These are phyloP conservation scores for Leccinellum albellum DNA, from an alignment of 768 basidiomycete species.

Conservation along the genomic window DNA sequence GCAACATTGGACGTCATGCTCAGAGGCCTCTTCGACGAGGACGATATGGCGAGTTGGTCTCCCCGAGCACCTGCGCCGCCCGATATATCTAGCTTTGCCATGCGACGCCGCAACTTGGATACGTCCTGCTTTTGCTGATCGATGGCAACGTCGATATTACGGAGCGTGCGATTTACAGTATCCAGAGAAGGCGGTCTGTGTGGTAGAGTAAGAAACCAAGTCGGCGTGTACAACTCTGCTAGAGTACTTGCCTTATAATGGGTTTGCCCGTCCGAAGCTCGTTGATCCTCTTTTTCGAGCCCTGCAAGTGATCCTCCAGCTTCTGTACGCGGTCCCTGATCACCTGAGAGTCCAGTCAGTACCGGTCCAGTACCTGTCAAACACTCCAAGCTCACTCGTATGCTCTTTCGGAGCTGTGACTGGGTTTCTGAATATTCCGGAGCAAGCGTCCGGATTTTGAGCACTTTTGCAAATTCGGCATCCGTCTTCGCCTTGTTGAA, in stretches of 20 bases:
- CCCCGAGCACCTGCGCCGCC: slow-evolving; percentile 31
- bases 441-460: slow-evolving; percentile 72
- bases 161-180: slow-evolving; percentile 75
- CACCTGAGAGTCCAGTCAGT: slow-evolving; percentile 38
- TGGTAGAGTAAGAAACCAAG: neutral
- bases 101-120: slow-evolving; percentile 45
- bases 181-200: slow-evolving; percentile 79
- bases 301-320: slow-evolving; percentile 69
- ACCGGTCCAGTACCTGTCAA: neutral
- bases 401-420: slow-evolving; percentile 63
- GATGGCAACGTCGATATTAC: slow-evolving; percentile 77
- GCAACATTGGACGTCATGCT: slow-evolving; percentile 65
- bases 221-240: neutral
- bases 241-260: slow-evolving; percentile 50
- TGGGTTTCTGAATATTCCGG: slow-evolving; percentile 88
- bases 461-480: slow-evolving; percentile 71
- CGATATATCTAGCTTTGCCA: slow-evolving; percentile 47
- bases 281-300: slow-evolving; percentile 65
- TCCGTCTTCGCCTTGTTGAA: slow-evolving; percentile 79
- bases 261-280: slow-evolving; percentile 60
- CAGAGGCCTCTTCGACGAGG: slow-evolving; percentile 33
- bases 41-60: slow-evolving; percentile 42
- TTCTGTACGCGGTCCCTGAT: slow-evolving; percentile 73
- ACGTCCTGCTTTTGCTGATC: slow-evolving; percentile 58
- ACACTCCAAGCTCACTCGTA: slow-evolving; percentile 49